phyloP scores from a whole-genome alignment of 139 green algal species.

The Deuterostichococcus epilithicus region DNA sequence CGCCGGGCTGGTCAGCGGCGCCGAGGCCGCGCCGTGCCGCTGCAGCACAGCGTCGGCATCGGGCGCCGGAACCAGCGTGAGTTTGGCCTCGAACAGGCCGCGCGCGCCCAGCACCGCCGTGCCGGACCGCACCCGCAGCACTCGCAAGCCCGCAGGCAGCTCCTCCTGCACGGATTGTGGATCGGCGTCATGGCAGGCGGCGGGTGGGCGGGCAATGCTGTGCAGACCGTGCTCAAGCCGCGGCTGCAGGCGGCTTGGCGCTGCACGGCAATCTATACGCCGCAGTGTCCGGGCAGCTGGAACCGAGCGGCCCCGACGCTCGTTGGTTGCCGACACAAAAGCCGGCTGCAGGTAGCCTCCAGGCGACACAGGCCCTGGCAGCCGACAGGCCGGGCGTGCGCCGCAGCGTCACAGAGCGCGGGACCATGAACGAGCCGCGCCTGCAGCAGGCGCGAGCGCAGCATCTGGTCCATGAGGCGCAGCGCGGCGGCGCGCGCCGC shows the following conservation, averaged over 20 bases:
- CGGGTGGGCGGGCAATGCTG: too few species aligned
- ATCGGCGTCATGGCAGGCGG: too few species aligned
- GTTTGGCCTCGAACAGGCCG: background rate
- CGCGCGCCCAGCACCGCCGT: background rate
- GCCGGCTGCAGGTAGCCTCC: too few species aligned
- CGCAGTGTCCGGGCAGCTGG: too few species aligned
- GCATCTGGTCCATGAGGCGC: conserved; percentile 15
- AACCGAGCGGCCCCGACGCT: too few species aligned
- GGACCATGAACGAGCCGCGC: too few species aligned
- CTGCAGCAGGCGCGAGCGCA: background rate
- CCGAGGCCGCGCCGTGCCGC: background rate
- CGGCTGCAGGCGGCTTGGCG: too few species aligned
- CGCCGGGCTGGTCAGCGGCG: background rate
- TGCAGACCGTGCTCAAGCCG: too few species aligned
- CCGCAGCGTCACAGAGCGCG: background rate
- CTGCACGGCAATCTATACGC: too few species aligned
- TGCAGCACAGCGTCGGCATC: background rate
- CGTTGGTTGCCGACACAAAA: too few species aligned
- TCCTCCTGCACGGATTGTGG: background rate
- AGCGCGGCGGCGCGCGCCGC: background rate
- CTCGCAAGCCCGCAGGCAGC: background rate
- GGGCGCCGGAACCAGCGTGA: background rate
- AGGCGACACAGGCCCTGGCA: too few species aligned
- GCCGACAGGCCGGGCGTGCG: background rate
- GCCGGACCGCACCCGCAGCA: background rate